Evolutionary conservation across 192 early-diverging fungal genomes (phyloP).

Genomic region (Haplosporangium gracile): DNA sequence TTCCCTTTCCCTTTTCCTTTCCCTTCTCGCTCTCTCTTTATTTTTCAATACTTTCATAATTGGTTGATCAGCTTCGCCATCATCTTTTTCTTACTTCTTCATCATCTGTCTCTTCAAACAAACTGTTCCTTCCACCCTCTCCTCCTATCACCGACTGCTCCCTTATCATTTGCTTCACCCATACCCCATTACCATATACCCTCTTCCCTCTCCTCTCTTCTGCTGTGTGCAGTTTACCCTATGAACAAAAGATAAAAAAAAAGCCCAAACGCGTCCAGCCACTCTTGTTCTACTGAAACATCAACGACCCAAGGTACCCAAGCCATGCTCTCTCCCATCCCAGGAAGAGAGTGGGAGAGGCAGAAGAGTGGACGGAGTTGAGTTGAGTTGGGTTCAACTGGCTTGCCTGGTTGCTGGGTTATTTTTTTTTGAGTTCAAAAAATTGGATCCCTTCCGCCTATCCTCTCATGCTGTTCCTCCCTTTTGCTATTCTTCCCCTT

Average conservation of each 20-base stretch:
- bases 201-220: neutral
- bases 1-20: neutral
- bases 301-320: neutral
- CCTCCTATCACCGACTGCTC: neutral
- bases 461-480: neutral
- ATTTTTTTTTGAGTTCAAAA: conserved; percentile 2
- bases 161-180: neutral
- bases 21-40: neutral
- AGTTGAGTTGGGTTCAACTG: neutral
- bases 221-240: neutral
- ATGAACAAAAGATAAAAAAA: neutral
- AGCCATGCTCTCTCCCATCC: neutral
- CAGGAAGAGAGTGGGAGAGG: neutral
- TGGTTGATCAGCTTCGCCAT: neutral
- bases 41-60: neutral
- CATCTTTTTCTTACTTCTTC: neutral
- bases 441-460: neutral
- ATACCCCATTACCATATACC: neutral
- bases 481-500: neutral
- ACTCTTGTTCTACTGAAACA: neutral
- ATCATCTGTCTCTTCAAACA: neutral
- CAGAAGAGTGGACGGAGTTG: conserved; percentile 6
- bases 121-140: neutral
- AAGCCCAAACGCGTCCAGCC: neutral
- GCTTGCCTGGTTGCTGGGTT: neutral